Evolutionary conservation across 768 basidiomycete genomes (phyloP).

Genomic region (Amanita pseudoporphyria): DNA sequence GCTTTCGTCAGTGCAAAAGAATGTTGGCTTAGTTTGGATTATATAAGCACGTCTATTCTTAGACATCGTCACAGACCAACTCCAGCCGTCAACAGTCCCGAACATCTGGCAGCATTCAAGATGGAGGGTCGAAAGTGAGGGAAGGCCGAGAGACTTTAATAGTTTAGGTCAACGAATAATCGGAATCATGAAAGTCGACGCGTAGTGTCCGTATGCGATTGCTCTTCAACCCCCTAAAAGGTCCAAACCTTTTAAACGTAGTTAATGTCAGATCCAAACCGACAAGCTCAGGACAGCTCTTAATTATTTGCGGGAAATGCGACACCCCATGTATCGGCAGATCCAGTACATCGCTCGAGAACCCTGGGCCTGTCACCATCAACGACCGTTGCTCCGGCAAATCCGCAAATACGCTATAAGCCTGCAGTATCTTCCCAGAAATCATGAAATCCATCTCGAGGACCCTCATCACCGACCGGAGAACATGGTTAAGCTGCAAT

Average conservation of each 20-base stretch:
- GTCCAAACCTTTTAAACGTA: neutral
- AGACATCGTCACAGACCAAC: no score
- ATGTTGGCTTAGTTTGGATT: no score
- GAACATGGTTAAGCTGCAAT: neutral
- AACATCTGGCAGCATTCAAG: constrained; percentile 5
- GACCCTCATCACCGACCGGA: neutral
- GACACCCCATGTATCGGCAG: constrained; percentile 1
- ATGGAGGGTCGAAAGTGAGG: neutral
- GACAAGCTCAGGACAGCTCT: neutral
- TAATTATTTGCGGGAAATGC: constrained; percentile 2
- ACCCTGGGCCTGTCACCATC: neutral
- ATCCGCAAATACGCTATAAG: constrained; percentile 1
- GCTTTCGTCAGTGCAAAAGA: constrained; percentile 9
- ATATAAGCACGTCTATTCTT: no score
- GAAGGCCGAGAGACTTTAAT: constrained; percentile 1
- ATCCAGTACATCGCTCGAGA: constrained; percentile 1
- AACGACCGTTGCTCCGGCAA: neutral
- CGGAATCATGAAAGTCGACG: constrained; percentile 4
- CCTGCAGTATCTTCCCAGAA: neutral
- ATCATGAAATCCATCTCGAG: constrained; percentile 5
- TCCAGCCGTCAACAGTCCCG: no score
- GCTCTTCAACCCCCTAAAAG: neutral
- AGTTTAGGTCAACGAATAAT: neutral
- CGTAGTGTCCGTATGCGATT: constrained; percentile 3
- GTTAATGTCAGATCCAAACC: constrained; percentile 1